Percentiles rank a stretch among this genome's conserved stretches.
phyloP scores from a whole-genome alignment of 2,329 filamentous ascomycete species.

The Ascochyta viciae-villosae region DNA sequence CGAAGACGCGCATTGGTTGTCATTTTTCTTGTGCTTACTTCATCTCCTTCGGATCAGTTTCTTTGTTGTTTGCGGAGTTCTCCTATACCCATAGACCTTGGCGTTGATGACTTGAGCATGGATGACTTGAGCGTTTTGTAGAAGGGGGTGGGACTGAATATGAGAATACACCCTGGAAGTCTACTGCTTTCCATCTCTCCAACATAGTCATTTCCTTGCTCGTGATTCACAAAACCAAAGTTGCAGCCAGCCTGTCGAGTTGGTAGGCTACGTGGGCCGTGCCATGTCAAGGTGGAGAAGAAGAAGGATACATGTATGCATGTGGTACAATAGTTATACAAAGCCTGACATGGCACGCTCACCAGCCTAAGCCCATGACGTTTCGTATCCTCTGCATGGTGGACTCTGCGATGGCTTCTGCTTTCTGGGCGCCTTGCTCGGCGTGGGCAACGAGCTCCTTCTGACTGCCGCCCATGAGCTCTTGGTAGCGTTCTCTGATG shows the following conservation, averaged over 20 bases:
- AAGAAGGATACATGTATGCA: neutral
- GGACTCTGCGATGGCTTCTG: slow-evolving; percentile 64
- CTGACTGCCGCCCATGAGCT: slow-evolving; percentile 60
- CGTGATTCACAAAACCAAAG: neutral
- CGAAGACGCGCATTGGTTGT: neutral
- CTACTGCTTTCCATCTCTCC: no score
- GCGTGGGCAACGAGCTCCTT: slow-evolving; percentile 65
- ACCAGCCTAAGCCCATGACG: slow-evolving; percentile 32
- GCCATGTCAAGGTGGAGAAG: neutral
- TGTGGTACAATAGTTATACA: slow-evolving; percentile 2
- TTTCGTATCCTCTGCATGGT: slow-evolving; percentile 52
- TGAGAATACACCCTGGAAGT: no score
- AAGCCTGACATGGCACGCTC: neutral
- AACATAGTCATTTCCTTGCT: no score
- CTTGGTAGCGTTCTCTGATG: slow-evolving; percentile 64
- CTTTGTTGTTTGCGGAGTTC: neutral
- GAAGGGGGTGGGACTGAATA: no score
- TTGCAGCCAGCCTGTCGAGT: neutral
- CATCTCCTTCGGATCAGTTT: neutral
- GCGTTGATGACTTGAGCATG: neutral
- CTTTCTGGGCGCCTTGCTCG: slow-evolving; percentile 65
- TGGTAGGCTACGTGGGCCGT: neutral
- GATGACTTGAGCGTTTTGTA: no score
- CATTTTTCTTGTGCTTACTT: neutral
- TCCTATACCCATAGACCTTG: neutral